These are phyloP conservation scores for Chaetomium fimeti DNA, from an alignment of 495 filamentous ascomycete genomes.

Conservation along the genomic window DNA sequence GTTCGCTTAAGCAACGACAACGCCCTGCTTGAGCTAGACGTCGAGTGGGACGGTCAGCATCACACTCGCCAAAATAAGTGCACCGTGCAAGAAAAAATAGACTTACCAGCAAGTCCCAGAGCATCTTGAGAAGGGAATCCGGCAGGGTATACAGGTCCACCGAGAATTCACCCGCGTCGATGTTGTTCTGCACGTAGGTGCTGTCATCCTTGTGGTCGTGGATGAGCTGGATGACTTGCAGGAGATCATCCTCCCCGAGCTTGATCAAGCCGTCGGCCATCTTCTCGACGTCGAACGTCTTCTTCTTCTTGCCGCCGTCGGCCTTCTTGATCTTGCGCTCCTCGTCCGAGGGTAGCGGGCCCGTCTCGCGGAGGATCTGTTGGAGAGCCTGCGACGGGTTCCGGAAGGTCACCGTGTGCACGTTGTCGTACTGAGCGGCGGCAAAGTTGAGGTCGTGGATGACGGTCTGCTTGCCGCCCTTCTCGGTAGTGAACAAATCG, in stretches of 20 bases:
- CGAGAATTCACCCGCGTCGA: conserved; percentile 97
- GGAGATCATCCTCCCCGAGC: conserved; percentile 61
- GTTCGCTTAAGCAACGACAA: conserved; percentile 7
- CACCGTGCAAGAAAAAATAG: not conserved
- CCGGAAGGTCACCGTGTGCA: conserved; percentile 80
- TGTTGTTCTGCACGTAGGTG: conserved; percentile 95
- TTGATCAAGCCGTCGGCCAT: conserved; percentile 68
- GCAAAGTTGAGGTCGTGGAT: conserved; percentile 91
- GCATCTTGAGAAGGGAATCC: conserved; percentile 75
- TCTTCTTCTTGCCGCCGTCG: conserved; percentile 75
- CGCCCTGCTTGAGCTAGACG: conserved; percentile 15
- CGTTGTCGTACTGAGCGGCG: conserved; percentile 73
- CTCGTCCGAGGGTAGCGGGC: conserved; percentile 76
- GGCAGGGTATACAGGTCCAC: conserved; percentile 96
- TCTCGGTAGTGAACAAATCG: conserved; percentile 73
- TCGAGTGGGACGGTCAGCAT: not conserved
- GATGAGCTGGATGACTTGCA: conserved; percentile 95
- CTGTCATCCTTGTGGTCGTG: conserved; percentile 91
- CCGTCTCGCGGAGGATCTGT: conserved; percentile 71
- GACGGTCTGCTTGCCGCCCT: conserved; percentile 76
- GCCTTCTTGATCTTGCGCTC: conserved; percentile 59
- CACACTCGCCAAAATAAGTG: not conserved
- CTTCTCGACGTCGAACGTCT: conserved; percentile 92
- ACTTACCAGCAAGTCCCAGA: conserved; percentile 77
- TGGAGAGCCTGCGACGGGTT: conserved; percentile 85